Evolutionary conservation across 2,329 filamentous ascomycete species (phyloP).

Genomic region (Cladophialophora yegresii): DNA sequence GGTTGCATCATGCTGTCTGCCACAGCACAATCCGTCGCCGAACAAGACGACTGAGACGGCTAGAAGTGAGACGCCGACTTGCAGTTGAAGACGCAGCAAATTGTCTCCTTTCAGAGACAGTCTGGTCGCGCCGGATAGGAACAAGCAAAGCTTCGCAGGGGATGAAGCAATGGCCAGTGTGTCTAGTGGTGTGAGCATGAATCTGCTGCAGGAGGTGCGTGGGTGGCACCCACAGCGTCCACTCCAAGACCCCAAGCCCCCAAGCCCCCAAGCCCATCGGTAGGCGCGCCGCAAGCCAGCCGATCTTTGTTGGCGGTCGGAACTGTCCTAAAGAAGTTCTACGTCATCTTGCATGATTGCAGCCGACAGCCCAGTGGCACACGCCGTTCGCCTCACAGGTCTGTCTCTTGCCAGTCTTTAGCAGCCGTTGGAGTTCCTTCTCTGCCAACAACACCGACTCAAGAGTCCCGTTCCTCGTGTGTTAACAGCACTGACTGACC

Average conservation of each 20-base stretch:
- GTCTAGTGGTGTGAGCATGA: background rate
- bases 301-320: background rate
- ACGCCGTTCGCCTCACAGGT: slow-evolving; percentile 1
- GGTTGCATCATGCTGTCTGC: background rate
- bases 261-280: background rate
- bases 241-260: background rate
- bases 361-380: background rate
- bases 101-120: background rate
- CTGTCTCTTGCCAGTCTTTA: background rate
- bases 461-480: background rate
- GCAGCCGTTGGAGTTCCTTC: background rate
- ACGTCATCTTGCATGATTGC: slow-evolving; percentile 8
- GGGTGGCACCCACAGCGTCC: slow-evolving; percentile 3
- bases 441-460: background rate
- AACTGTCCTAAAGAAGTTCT: background rate
- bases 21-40: background rate
- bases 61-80: background rate
- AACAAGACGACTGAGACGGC: background rate
- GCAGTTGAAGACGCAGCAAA: background rate
- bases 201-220: background rate
- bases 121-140: background rate
- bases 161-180: background rate
- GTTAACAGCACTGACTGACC: background rate
- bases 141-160: background rate
- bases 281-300: slow-evolving; percentile 1